Evolutionary conservation across 1,284 basidiomycete species (phyloP), one percentile per base, ranked within the genome.

Genomic region (Tylopilus sp.): DNA sequence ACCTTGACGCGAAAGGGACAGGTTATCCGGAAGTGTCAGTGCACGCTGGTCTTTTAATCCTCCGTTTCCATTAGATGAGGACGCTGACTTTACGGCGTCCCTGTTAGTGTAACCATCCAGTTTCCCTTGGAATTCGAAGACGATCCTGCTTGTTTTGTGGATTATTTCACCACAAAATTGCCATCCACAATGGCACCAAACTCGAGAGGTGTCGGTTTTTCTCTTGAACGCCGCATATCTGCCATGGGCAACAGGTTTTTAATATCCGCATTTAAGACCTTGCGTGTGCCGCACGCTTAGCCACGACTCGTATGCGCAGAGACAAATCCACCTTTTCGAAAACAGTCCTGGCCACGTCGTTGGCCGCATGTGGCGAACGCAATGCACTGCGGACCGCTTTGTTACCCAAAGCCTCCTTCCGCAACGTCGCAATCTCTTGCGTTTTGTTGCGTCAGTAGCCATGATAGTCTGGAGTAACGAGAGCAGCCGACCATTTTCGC

Each of bases 201-300:
- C 50, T 91, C 84, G 29, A 99, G 78, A 1, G 95, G 86, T 0
- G 79, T 81, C 0, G 97, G 97, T 54, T 86, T 87, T 21, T 84
- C 80, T 25, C 97, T 82, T 9, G 86, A 80, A 40, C 84, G 85
- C 97, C 97, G 99, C 94, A 99, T 98, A 61, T 98, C 96, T n/a
- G 85, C 75, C 97, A 99, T 99, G 12, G 81, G 81, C 12, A 99
- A 74, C 1, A 99, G 75, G 42, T 97, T 90, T 49, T 83, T 78
- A 57, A 98, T 92, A 60, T 99, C 97, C 1, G 80, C 69, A 55
- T 85, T 77, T 74, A 95, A 99, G 9, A 98, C 87, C 90, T 94
- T 58, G 4, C 31, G 4, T 30, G 16, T 18, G n/a, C n/a, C 23
- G 34, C 18, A 35, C 28, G 13, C 16, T 59, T 5, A 46, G 44